Evolutionary conservation across 2,329 filamentous ascomycete genomes (phyloP), one percentile per base, ranked within the genome.

Genomic region (Hypoxylon sp.): DNA sequence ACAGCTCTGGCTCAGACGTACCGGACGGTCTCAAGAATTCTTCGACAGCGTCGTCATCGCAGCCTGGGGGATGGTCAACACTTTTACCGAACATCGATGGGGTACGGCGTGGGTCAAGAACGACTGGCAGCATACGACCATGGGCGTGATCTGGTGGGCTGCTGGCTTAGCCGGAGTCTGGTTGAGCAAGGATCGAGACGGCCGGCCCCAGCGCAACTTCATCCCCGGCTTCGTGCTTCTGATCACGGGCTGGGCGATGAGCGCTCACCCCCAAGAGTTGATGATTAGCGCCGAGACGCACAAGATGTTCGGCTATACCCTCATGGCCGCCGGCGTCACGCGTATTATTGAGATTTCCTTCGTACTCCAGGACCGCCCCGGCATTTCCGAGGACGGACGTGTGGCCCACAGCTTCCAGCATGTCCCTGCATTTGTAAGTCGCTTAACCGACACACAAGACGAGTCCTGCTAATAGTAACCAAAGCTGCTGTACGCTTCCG

Each of bases 81-180:
- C 95, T 7, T 98, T 99, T 68, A 99, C 95, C 15, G 95, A 98
- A 75, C 95, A 99, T 73, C 86, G 90, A 48, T 99, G 95, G 95
- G 95, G 95, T 51, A 82, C 82, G 1, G 83, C 85, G 0, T 99
- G 95, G 95, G 92, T 90, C 48, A 87, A 85, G 75, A 98, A 97
- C 71, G 95, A 99, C 74, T 86, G 97, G 78, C 94, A 99, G 74
- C 95, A 99, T 75, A 99, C 95, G 0, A 91, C 90, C n/a, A 98
- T 99, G 94, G 95, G 95, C n/a, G 86, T 99, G 61, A 87, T 99
- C 48, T 99, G 95, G 95, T 99, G 94, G 94, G 90, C 88, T 68
- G 94, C 95, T 6, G 95, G 95, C 20, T 79, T 99, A 24, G 84
- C 94, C 9, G 95, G 95, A 37, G 83, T 99, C 48, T 99, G 94